Base-by-base conservation (phyloP, 106 monocot genomes). In the Platanthera zijinensis region DNA sequence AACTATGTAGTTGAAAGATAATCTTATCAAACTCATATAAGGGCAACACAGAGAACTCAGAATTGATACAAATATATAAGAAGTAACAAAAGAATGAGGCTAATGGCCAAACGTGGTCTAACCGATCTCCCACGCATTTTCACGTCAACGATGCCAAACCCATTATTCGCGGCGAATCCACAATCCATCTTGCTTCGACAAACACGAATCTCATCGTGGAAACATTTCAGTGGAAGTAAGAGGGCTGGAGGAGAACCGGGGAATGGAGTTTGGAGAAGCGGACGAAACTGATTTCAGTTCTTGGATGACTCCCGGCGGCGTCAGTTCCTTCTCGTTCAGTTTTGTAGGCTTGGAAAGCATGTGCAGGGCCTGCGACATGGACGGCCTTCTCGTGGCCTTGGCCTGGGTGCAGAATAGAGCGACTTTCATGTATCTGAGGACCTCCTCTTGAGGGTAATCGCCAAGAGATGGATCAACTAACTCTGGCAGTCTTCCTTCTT, bases 361-460 rank as follows among this genome's bases (percentile, higher is more conserved):
- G 15, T 84, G 82, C 10, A 90, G 51, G 50, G 90, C 90, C 75
- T 90, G 85, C 3, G 75, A 53, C 90, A 93, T 90, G 5, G 87
- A 78, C 28, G 92, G 92, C 73, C 90, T 79, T 13, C 90, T 80
- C 0, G 74, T 75, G 0, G 87, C 85, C 30, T 84, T 79, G 47
- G 80, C 89, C 80, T 93, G 92, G 15, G 84, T 85, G 80, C 92
- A 92, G 72, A 92, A 92, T 13, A 92, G 82, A 21, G 84, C 92
- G 8, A 85, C 82, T 76, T 90, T 92, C 13, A 87, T 86, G 80
- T 80, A 90, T 57, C 80, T 81, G 30, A 90, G 48, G 15, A 87
- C 87, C 75, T 90, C 78, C 8, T 87, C 85, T 78, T 87, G 84
- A 0, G 90, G 87, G 64, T 84, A 92, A 18, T 85, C 85, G 77